These are phyloP conservation scores for Cystofilobasidium bisporidii DNA, from an alignment of 768 basidiomycete genomes.

Conservation along the genomic window DNA sequence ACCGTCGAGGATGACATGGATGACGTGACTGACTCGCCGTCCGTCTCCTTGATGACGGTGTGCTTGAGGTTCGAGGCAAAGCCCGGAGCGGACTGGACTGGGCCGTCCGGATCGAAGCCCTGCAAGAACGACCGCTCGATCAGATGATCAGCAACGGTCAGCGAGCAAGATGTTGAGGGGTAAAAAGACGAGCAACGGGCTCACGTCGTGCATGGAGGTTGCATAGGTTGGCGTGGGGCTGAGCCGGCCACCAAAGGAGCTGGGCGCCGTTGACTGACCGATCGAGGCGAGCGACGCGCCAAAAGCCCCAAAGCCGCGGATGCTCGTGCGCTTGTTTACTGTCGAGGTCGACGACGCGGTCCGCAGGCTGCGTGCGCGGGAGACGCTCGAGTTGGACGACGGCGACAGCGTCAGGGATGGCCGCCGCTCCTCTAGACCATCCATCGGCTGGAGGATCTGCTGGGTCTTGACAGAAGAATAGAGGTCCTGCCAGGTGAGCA, in stretches of 20 bases:
- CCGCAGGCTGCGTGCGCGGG: constrained; percentile 6
- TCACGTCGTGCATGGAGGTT: constrained; percentile 67
- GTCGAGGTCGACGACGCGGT: constrained; percentile 1
- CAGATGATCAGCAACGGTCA: background rate
- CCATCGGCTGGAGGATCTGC: constrained; percentile 75
- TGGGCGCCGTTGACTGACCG: constrained; percentile 46
- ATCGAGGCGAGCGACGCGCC: constrained; percentile 42
- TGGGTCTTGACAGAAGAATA: constrained; percentile 83
- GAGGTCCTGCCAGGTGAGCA: constrained; percentile 59
- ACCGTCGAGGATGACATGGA: constrained; percentile 56
- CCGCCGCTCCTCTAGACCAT: constrained; percentile 35
- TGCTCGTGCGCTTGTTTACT: constrained; percentile 67
- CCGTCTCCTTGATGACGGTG: constrained; percentile 89
- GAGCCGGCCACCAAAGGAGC: constrained; percentile 63
- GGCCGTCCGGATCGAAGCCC: background rate
- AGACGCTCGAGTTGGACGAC: constrained; percentile 2
- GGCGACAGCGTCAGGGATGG: constrained; percentile 1
- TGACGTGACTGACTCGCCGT: constrained; percentile 69
- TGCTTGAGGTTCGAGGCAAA: constrained; percentile 93
- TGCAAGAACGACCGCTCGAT: background rate
- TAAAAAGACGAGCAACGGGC: constrained; percentile 7
- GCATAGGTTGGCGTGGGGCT: constrained; percentile 92
- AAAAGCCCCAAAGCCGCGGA: constrained; percentile 76
- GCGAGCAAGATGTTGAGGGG: background rate
- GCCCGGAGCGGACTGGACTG: constrained; percentile 65